phyloP scores from a whole-genome alignment of 129 eudicot genomes.

The Lactuca sativa region DNA sequence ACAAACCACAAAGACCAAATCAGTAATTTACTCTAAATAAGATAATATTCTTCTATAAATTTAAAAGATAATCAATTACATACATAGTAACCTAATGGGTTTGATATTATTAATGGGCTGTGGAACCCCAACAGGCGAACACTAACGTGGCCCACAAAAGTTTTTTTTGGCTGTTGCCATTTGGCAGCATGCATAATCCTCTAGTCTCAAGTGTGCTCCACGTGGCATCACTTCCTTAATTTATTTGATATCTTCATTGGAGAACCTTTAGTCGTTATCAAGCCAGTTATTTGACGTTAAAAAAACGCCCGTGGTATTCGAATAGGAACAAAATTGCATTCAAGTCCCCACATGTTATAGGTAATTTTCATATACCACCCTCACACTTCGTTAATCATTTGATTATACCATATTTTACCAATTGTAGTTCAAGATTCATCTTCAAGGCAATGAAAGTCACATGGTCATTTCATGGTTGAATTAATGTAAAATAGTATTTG shows the following conservation, averaged over 20 bases:
- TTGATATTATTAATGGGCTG: background rate
- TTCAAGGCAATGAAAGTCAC: background rate
- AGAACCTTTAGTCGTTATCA: constrained; percentile 29
- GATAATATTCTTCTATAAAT: too few relatives aligned
- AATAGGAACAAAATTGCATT: constrained; percentile 5
- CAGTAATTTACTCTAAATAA: too few relatives aligned
- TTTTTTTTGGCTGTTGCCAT: constrained; percentile 28
- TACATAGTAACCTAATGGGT: too few relatives aligned
- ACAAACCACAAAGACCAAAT: too few relatives aligned
- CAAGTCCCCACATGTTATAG: background rate
- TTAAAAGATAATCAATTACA: too few relatives aligned
- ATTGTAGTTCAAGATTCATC: background rate
- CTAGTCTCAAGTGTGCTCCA: constrained; percentile 25
- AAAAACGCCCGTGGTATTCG: constrained; percentile 1
- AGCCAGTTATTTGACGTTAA: constrained; percentile 24
- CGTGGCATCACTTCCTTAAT: constrained; percentile 32
- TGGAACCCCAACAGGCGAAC: background rate
- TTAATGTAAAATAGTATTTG: background rate
- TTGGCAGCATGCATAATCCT: constrained; percentile 18
- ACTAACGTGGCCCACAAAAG: background rate
- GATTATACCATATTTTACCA: background rate
- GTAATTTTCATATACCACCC: constrained; percentile 7
- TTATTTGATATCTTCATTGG: background rate
- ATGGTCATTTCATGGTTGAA: background rate
- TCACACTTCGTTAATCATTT: background rate